Evolutionary conservation across 2,329 filamentous ascomycete genomes (phyloP).

Genomic region (Epichloe sibirici): DNA sequence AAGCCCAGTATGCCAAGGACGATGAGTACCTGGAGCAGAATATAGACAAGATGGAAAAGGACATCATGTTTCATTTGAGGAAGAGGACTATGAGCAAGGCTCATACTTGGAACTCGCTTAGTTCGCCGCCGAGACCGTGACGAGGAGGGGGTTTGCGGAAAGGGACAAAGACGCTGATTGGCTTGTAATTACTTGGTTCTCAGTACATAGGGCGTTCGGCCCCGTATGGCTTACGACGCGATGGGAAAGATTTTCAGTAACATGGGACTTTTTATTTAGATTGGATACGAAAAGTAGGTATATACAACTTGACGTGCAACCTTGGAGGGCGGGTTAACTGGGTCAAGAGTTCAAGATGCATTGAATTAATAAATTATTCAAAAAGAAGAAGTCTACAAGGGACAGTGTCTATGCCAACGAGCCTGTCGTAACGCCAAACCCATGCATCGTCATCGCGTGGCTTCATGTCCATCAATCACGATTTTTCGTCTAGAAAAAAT

Average conservation of each 20-base stretch:
- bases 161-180: too few relatives aligned
- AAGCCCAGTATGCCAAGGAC: constrained; percentile 34
- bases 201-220: background rate
- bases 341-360: background rate
- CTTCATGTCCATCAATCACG: too few relatives aligned
- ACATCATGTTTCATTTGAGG: constrained; percentile 44
- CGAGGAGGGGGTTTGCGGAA: background rate
- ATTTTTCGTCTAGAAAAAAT: background rate
- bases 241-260: background rate
- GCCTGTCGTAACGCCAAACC: background rate
- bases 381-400: background rate
- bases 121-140: constrained; percentile 15
- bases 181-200: background rate
- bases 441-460: background rate
- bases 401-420: background rate
- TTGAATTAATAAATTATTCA: background rate
- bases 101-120: constrained; percentile 37
- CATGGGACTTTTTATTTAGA: too few relatives aligned
- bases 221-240: background rate
- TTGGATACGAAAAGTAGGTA: too few relatives aligned
- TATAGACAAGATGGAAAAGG: constrained; percentile 43
- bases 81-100: constrained; percentile 45
- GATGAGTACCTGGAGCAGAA: constrained; percentile 40
- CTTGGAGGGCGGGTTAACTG: too few relatives aligned
- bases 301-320: too few relatives aligned